A percentile compares a stretch with the other conserved stretches of the same genome.
Conservation (phyloP, 495 filamentous ascomycete genomes). For the Xylaria grammica region DNA sequence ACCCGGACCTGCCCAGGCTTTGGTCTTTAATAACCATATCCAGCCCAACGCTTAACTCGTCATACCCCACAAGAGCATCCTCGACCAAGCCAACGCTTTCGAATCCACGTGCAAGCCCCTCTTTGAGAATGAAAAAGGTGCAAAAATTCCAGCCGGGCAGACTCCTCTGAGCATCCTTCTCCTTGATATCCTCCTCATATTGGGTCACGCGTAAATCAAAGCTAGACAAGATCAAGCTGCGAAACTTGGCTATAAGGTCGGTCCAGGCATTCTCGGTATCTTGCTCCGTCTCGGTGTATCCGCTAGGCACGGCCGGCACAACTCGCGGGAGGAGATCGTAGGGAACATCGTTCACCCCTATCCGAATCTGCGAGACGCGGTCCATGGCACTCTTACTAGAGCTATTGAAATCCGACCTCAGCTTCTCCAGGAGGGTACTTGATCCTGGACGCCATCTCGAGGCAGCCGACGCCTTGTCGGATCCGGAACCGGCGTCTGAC, state of each 20-base stretch:
- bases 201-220: constrained; percentile 91
- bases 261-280: constrained; percentile 75
- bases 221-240: constrained; percentile 82
- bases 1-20: constrained; percentile 54
- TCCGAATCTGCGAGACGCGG: constrained; percentile 82
- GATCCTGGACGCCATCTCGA: constrained; percentile 81
- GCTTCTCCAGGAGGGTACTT: constrained; percentile 84
- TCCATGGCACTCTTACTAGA: constrained; percentile 78
- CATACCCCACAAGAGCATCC: constrained; percentile 90
- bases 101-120: constrained; percentile 90
- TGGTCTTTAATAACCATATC: constrained; percentile 83
- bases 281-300: constrained; percentile 67
- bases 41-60: constrained; percentile 85
- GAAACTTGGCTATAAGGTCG: constrained; percentile 85
- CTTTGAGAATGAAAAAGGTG: constrained; percentile 97
- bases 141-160: constrained; percentile 99
- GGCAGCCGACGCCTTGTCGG: constrained; percentile 46
- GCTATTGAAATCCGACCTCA: constrained; percentile 89
- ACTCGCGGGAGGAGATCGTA: constrained; percentile 61
- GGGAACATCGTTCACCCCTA: constrained; percentile 67
- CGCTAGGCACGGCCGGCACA: constrained; percentile 60
- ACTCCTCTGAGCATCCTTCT: constrained; percentile 85
- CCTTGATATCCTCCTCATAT: constrained; percentile 96
- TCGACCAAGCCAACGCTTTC: constrained; percentile 96
- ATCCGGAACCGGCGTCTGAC: constrained; percentile 45